Evolutionary conservation across 2,329 filamentous ascomycete species (phyloP).

Genomic region (Claviceps sp.): DNA sequence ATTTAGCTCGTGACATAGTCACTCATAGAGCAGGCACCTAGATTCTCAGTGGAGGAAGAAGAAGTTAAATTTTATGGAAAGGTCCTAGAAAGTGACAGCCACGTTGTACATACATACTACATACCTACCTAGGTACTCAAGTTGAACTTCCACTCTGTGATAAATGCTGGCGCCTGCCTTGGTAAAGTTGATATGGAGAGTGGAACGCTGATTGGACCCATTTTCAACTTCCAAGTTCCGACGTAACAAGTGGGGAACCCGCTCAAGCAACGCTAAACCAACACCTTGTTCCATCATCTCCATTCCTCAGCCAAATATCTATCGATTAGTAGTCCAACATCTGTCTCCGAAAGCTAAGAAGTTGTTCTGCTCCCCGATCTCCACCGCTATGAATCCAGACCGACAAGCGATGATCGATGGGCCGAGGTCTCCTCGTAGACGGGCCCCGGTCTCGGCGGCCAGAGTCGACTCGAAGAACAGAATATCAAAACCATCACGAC

Average conservation of each 20-base stretch:
- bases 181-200: too few relatives aligned
- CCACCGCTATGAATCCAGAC: conserved; percentile 35
- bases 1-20: too few relatives aligned
- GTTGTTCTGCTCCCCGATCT: not conserved
- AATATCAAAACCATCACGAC: conserved; percentile 37
- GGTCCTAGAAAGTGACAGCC: too few relatives aligned
- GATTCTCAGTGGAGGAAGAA: too few relatives aligned
- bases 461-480: conserved; percentile 41
- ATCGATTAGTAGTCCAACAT: not conserved
- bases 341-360: not conserved
- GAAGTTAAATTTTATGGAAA: too few relatives aligned
- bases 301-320: not conserved
- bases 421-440: conserved; percentile 26
- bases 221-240: not conserved
- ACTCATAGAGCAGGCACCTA: too few relatives aligned
- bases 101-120: too few relatives aligned
- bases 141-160: too few relatives aligned
- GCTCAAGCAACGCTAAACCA: not conserved
- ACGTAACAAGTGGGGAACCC: not conserved
- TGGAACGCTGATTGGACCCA: not conserved
- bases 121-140: too few relatives aligned
- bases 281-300: not conserved
- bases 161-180: too few relatives aligned
- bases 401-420: conserved; percentile 41
- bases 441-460: conserved; percentile 38